phyloP scores from a whole-genome alignment of 2,329 filamentous ascomycete genomes.

The Aspergillus hiratsukae region DNA sequence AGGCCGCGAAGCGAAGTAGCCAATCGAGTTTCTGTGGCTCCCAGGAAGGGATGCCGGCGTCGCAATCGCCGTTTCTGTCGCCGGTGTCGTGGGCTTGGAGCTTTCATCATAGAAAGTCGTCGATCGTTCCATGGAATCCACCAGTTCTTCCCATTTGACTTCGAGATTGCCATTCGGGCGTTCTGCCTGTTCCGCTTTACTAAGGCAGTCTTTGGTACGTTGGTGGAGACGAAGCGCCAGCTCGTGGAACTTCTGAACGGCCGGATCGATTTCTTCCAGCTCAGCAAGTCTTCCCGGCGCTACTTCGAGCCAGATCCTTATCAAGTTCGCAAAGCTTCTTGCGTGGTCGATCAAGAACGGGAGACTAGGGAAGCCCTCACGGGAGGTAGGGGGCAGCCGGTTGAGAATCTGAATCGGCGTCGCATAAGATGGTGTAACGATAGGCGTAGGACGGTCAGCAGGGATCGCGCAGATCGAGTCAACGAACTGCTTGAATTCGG shows the following conservation, averaged over 20 bases:
- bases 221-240: slow-evolving; percentile 40
- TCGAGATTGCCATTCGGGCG: slow-evolving; percentile 44
- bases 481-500: slow-evolving; percentile 80
- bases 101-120: slow-evolving; percentile 40
- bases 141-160: slow-evolving; percentile 47
- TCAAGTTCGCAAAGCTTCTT: slow-evolving; percentile 75
- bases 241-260: slow-evolving; percentile 40
- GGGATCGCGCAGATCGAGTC: slow-evolving; percentile 82
- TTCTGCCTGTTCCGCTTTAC: slow-evolving; percentile 46
- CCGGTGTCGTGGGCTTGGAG: slow-evolving; percentile 36
- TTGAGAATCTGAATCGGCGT: slow-evolving; percentile 87
- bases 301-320: slow-evolving; percentile 53
- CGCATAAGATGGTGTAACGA: slow-evolving; percentile 78
- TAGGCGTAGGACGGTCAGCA: slow-evolving; percentile 59
- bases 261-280: slow-evolving; percentile 34
- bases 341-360: slow-evolving; percentile 90
- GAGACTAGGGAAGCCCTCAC: slow-evolving; percentile 88
- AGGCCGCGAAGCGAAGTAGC: slow-evolving; percentile 37
- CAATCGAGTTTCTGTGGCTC: slow-evolving; percentile 39
- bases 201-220: slow-evolving; percentile 44
- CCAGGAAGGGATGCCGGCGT: slow-evolving; percentile 26
- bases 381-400: slow-evolving; percentile 71
- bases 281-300: slow-evolving; percentile 38
- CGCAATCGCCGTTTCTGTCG: slow-evolving; percentile 28
- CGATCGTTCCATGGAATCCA: slow-evolving; percentile 44